phyloP scores from a whole-genome alignment of 2,329 filamentous ascomycete species.

The Chaetomiaceae sp. region DNA sequence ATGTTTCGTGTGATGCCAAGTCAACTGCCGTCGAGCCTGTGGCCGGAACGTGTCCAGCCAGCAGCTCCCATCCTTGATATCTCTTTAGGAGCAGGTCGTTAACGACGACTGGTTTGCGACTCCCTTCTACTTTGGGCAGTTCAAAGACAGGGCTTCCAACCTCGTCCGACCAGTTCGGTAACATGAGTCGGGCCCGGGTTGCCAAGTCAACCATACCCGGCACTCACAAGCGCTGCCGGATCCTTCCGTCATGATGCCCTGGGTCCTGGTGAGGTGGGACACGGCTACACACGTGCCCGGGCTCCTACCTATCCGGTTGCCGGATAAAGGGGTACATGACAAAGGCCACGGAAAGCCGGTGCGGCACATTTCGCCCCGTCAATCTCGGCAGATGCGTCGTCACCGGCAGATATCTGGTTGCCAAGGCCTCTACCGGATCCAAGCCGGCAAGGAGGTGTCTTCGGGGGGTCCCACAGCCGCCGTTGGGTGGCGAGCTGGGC shows the following conservation, averaged over 20 bases:
- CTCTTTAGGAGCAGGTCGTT: too few species aligned
- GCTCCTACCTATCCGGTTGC: background rate
- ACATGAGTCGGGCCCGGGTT: background rate
- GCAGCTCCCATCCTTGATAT: too few species aligned
- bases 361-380: slow-evolving; percentile 7
- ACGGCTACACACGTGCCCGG: background rate
- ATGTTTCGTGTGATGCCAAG: too few species aligned
- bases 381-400: slow-evolving; percentile 14
- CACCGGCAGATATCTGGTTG: slow-evolving; percentile 11
- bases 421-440: slow-evolving; percentile 5
- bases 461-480: background rate
- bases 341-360: background rate
- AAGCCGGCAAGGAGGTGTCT: background rate
- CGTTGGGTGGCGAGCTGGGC: background rate
- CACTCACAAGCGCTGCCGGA: background rate
- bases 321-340: slow-evolving; percentile 10
- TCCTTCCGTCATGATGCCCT: background rate
- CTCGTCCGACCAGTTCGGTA: background rate
- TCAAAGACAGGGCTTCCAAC: background rate
- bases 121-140: background rate
- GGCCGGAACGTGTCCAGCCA: too few species aligned
- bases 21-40: too few species aligned
- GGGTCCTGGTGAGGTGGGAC: background rate
- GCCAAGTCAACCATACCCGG: background rate
- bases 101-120: too few species aligned